Evolutionary conservation across 306 rosid genomes (phyloP).

Genomic region (Canavalia ensiformis): DNA sequence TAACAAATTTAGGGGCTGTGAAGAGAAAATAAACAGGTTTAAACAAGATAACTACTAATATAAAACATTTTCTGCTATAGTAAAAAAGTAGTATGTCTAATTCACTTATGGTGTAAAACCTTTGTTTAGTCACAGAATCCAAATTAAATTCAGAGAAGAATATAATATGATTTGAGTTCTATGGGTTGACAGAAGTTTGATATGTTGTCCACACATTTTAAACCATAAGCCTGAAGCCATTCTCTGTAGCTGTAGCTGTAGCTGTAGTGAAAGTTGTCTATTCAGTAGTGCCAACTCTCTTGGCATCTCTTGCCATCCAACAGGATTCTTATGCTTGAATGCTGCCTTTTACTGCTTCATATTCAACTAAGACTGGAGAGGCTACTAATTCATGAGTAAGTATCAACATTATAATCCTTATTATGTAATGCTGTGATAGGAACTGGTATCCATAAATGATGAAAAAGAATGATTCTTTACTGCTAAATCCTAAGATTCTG

Average conservation of each 20-base stretch:
- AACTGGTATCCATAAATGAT: too few relatives aligned
- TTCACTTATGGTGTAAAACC: neutral
- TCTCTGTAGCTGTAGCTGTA: neutral
- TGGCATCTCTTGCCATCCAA: neutral
- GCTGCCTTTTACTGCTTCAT: slow-evolving; percentile 3
- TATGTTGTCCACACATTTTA: neutral
- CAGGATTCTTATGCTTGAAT: neutral
- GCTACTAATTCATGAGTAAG: neutral
- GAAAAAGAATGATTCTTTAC: too few relatives aligned
- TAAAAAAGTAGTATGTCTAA: neutral
- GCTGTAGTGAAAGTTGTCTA: neutral
- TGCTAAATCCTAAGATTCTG: too few relatives aligned
- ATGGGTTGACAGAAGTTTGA: neutral
- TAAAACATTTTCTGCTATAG: neutral
- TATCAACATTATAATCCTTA: neutral
- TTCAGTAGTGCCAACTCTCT: neutral
- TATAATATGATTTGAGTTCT: neutral
- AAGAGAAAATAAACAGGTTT: slow-evolving; percentile 8
- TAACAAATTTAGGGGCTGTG: neutral
- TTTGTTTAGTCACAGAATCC: neutral
- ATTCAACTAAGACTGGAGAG: slow-evolving; percentile 1
- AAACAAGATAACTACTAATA: neutral
- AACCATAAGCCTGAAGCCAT: neutral
- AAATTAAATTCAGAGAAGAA: slow-evolving; percentile 19
- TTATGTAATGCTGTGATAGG: neutral